Percentiles rank a stretch among this genome's conserved stretches.
phyloP scores from a whole-genome alignment of 108 stramenopile species.

The Pseudonitzschia delicatissima region DNA sequence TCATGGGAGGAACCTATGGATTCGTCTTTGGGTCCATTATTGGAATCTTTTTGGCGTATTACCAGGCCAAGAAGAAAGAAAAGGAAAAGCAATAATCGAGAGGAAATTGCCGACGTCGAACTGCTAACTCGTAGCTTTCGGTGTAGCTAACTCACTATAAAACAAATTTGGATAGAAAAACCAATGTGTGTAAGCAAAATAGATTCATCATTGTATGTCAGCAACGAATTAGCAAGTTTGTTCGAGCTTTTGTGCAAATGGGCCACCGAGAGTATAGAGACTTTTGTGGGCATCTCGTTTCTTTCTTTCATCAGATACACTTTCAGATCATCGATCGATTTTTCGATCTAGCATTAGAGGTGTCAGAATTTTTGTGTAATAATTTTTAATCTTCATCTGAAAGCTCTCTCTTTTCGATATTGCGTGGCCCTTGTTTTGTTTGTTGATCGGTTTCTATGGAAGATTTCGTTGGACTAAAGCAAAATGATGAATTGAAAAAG shows the following conservation, averaged over 20 bases:
- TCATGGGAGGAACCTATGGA: constrained; percentile 58
- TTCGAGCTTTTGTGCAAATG: too few relatives aligned
- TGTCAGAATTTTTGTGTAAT: constrained; percentile 39
- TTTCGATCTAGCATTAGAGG: constrained; percentile 45
- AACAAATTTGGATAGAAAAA: background rate
- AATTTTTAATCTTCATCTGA: constrained; percentile 34
- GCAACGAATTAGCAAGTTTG: too few relatives aligned
- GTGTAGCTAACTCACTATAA: background rate
- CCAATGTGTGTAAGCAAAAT: background rate
- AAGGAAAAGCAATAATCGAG: background rate
- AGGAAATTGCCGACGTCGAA: background rate
- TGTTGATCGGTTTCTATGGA: too few relatives aligned
- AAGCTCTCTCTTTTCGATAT: background rate
- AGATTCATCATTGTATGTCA: too few relatives aligned
- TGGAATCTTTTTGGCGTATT: constrained; percentile 16
- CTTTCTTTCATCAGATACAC: constrained; percentile 29
- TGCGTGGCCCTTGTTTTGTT: background rate
- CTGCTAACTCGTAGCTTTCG: background rate
- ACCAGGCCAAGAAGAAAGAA: constrained; percentile 3
- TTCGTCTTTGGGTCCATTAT: constrained; percentile 30
- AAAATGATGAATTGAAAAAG: background rate
- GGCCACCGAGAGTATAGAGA: too few relatives aligned
- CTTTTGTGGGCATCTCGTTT: background rate
- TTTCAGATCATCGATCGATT: constrained; percentile 46
- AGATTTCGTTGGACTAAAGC: background rate